phyloP scores from a whole-genome alignment of 2,329 filamentous ascomycete genomes.

The Fusarium napiforme region DNA sequence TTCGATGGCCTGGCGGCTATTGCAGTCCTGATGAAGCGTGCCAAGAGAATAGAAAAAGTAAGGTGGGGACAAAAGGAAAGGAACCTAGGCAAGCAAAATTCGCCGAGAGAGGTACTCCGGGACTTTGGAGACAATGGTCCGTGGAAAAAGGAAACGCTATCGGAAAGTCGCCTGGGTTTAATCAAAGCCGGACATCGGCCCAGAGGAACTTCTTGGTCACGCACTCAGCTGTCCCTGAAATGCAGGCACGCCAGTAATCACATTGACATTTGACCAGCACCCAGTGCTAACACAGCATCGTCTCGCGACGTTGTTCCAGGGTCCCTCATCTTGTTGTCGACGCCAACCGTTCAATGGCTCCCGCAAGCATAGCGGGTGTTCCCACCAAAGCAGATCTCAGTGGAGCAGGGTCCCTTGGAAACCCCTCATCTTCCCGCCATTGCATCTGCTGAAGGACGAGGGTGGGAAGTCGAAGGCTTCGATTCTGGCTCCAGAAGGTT shows the following conservation, averaged over 20 bases:
- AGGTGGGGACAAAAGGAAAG: constrained; percentile 21
- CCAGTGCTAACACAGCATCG: constrained; percentile 2
- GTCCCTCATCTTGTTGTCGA: constrained; percentile 36
- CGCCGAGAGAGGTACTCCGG: constrained; percentile 30
- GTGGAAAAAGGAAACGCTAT: constrained; percentile 22
- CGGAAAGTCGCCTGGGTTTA: constrained; percentile 17
- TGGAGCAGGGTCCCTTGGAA: constrained; percentile 43
- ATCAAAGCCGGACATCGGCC: constrained; percentile 26
- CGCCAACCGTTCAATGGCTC: constrained; percentile 44
- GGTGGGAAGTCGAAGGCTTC: constrained; percentile 44
- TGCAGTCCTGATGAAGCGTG: constrained; percentile 13
- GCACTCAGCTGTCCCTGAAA: constrained; percentile 21
- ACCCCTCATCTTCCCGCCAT: constrained; percentile 46
- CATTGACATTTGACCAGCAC: neutral
- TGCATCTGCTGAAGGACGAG: constrained; percentile 42
- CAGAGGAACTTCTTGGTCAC: constrained; percentile 14
- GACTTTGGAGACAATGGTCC: constrained; percentile 25
- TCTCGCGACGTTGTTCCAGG: constrained; percentile 22
- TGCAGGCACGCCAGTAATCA: constrained; percentile 27
- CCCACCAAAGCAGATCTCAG: constrained; percentile 45
- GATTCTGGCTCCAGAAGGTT: constrained; percentile 47
- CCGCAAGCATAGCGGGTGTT: constrained; percentile 42
- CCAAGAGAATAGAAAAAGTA: constrained; percentile 23
- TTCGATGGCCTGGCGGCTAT: constrained; percentile 10
- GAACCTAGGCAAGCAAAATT: constrained; percentile 25